These are phyloP conservation scores for Fusarium verticillioides DNA, from an alignment of 2,329 filamentous ascomycete genomes.

Conservation along the genomic window DNA sequence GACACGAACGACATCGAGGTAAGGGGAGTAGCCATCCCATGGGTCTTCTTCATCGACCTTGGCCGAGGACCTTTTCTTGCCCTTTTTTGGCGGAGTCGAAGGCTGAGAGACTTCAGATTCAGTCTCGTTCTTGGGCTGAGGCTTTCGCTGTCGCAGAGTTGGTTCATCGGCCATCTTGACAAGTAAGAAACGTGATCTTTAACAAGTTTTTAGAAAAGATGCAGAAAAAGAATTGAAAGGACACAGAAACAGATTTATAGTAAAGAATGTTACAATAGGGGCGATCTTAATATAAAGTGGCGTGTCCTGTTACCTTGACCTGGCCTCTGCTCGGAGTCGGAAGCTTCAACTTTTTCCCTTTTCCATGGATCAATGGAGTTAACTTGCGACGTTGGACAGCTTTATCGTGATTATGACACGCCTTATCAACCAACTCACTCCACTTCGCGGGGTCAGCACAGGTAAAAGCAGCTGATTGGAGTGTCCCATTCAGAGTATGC, in stretches of 20 bases:
- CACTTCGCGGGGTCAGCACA: conserved; percentile 38
- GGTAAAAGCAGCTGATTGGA: conserved; percentile 32
- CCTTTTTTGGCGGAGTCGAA: conserved; percentile 41
- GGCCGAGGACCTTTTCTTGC: conserved; percentile 36
- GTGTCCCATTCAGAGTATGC: background rate
- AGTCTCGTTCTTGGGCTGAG: conserved; percentile 39
- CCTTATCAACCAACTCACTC: conserved; percentile 34
- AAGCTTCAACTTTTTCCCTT: conserved; percentile 24
- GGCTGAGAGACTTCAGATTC: conserved; percentile 35
- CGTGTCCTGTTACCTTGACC: conserved; percentile 28
- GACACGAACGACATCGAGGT: conserved; percentile 76
- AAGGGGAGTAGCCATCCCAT: conserved; percentile 62
- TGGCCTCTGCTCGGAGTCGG: conserved; percentile 29
- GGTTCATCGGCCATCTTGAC: conserved; percentile 53
- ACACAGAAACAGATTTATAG: conserved; percentile 11
- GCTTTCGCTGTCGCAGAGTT: conserved; percentile 59
- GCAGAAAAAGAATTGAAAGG: background rate
- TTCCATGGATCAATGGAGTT: conserved; percentile 24
- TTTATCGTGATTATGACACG: conserved; percentile 37
- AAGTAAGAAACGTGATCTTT: background rate
- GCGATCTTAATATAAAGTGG: conserved; percentile 30
- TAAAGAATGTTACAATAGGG: conserved; percentile 15
- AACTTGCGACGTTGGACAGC: conserved; percentile 31
- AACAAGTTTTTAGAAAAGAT: background rate
- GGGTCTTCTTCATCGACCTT: conserved; percentile 56